phyloP scores from a whole-genome alignment of 1,284 basidiomycete genomes.

The Peniophora sp. region DNA sequence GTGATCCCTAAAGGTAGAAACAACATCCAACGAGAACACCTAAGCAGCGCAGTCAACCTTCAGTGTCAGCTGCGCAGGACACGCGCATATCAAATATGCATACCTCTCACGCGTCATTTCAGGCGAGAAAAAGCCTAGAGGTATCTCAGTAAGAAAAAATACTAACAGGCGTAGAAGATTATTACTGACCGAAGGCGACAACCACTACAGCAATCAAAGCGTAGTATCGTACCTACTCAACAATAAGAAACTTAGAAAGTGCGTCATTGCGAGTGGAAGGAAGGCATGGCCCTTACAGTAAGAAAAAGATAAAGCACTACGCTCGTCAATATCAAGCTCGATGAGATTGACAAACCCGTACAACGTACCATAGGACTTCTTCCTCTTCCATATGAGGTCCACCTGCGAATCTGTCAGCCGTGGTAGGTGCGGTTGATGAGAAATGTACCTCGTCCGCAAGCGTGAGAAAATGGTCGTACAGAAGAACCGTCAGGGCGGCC shows the following conservation, averaged over 20 bases:
- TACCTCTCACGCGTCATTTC: conserved; percentile 11
- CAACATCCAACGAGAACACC: background rate
- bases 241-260: background rate
- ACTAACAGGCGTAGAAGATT: background rate
- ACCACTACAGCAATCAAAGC: conserved; percentile 8
- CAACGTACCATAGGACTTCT: conserved; percentile 10
- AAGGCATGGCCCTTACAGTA: conserved; percentile 2
- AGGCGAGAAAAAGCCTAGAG: conserved; percentile 11
- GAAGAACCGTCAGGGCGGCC: conserved; percentile 8
- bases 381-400: conserved; percentile 12
- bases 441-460: conserved; percentile 9
- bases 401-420: conserved; percentile 3
- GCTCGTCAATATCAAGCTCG: background rate
- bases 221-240: conserved; percentile 10
- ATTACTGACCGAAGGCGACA: conserved; percentile 9
- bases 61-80: background rate
- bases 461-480: conserved; percentile 11
- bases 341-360: background rate
- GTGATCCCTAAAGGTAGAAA: conserved; percentile 8
- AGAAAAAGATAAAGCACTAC: conserved; percentile 12
- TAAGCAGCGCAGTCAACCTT: background rate
- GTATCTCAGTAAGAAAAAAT: background rate
- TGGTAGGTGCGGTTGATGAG: background rate
- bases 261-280: too few relatives aligned
- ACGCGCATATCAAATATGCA: background rate